Evolutionary conservation across 345 rosid genomes (phyloP).

Genomic region (Citrus medica): DNA sequence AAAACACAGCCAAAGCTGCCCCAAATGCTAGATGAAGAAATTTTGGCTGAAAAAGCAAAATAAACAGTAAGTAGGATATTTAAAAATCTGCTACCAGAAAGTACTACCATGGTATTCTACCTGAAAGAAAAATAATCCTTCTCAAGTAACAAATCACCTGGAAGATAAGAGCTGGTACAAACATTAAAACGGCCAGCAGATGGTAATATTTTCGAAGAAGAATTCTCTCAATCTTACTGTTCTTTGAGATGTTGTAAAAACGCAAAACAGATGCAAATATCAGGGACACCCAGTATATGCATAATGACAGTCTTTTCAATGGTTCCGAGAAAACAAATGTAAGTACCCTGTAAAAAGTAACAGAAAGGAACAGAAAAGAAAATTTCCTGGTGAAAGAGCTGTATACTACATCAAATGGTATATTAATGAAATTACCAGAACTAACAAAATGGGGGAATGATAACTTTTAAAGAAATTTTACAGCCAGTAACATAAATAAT

Average conservation of each 20-base stretch:
- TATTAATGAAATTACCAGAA: background rate
- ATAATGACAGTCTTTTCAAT: constrained; percentile 67
- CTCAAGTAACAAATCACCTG: constrained; percentile 54
- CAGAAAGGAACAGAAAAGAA: background rate
- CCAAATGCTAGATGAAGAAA: constrained; percentile 98
- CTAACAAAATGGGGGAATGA: background rate
- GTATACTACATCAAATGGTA: background rate
- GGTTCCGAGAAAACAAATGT: constrained; percentile 75
- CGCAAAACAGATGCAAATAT: constrained; percentile 64
- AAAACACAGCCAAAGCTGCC: constrained; percentile 78
- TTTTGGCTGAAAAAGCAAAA: constrained; percentile 58
- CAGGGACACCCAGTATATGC: constrained; percentile 72
- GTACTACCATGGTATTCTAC: background rate
- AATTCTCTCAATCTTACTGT: constrained; percentile 89
- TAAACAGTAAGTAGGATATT: constrained; percentile 5
- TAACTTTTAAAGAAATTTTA: background rate
- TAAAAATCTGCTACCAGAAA: constrained; percentile 1
- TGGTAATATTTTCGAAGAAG: constrained; percentile 97
- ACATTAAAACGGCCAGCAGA: constrained; percentile 94
- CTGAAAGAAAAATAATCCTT: background rate
- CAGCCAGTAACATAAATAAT: background rate
- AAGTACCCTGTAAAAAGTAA: constrained; percentile 55
- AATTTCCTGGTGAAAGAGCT: background rate
- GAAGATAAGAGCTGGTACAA: constrained; percentile 88
- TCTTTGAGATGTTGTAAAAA: constrained; percentile 79